Base-by-base conservation (phyloP, 2,329 filamentous ascomycete genomes). In the Exophiala mesophila region DNA sequence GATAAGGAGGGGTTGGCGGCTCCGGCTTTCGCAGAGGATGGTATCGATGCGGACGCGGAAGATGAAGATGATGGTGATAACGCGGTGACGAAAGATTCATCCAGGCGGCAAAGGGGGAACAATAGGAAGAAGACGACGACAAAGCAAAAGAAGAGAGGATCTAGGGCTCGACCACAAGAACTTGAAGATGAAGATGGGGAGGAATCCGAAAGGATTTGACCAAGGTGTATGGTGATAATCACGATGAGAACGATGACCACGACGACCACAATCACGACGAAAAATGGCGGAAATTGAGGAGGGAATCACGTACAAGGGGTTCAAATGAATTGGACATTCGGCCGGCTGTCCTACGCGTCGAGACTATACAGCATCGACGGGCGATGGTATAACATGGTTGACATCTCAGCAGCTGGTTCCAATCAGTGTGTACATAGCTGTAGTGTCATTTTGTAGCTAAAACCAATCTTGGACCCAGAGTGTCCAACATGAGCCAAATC, bases 261-360 rank as follows among this genome's bases (percentile, higher is more conserved):
- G 28, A 39, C 13, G 41, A 39, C 13, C 35, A 50, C 8, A 66
- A 68, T 35, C 64, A 66, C 34, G 67, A 67, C n/a, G n/a, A n/a
- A n/a, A n/a, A n/a, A n/a, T 34, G 39, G 30, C 2, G 44, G 31
- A 12, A 39, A 46, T 23, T n/a, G n/a, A n/a, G n/a, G n/a, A n/a
- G n/a, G n/a, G n/a, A n/a, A n/a, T n/a, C n/a, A n/a, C n/a, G n/a
- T n/a, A n/a, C n/a, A n/a, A n/a, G n/a, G n/a, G n/a, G n/a, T n/a
- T n/a, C n/a, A n/a, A n/a, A n/a, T n/a, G n/a, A n/a, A n/a, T n/a
- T n/a, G n/a, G n/a, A n/a, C n/a, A n/a, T n/a, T n/a, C n/a, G n/a
- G n/a, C n/a, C n/a, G n/a, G n/a, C n/a, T n/a, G n/a, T n/a, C n/a
- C n/a, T n/a, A n/a, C n/a, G n/a, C n/a, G n/a, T n/a, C n/a, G n/a